A percentile compares a stretch with the other conserved stretches of the same genome.
Conservation (phyloP, 1,284 basidiomycete species). For the Peniophora sp. region DNA sequence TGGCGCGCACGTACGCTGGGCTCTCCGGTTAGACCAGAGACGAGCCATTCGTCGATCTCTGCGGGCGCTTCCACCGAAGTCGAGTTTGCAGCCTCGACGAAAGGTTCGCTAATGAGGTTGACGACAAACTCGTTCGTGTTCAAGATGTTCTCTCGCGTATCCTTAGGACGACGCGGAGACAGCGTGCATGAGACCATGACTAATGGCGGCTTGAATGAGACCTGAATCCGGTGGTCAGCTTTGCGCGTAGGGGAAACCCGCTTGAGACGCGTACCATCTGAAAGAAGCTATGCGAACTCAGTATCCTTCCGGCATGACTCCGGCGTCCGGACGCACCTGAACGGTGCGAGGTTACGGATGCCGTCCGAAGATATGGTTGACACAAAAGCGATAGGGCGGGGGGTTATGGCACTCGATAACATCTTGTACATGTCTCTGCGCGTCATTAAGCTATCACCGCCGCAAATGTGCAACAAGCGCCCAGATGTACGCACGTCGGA, state of each 20-base stretch:
- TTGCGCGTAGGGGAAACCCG: constrained; percentile 9
- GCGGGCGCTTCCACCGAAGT: constrained; percentile 57
- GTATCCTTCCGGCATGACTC: too few species aligned
- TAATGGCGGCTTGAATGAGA: constrained; percentile 56
- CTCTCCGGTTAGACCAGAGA: constrained; percentile 57
- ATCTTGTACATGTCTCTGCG: constrained; percentile 41
- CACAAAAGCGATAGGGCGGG: constrained; percentile 65
- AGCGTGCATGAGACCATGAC: constrained; percentile 53
- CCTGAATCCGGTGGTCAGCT: constrained; percentile 29
- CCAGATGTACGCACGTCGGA: constrained; percentile 20
- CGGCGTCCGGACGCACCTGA: constrained; percentile 31
- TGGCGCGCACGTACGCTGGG: constrained; percentile 43
- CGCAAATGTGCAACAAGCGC: not conserved
- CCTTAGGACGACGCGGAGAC: constrained; percentile 37
- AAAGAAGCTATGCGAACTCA: constrained; percentile 34
- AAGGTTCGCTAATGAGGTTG: constrained; percentile 64
- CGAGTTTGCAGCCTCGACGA: constrained; percentile 62
- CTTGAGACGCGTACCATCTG: constrained; percentile 31
- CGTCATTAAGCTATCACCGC: not conserved
- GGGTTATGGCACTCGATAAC: constrained; percentile 56
- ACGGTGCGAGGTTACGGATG: constrained; percentile 54
- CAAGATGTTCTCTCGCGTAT: constrained; percentile 59
- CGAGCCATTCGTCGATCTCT: constrained; percentile 57
- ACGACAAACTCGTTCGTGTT: constrained; percentile 61
- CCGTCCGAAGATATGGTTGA: constrained; percentile 50